These are phyloP conservation scores for Spinacia oleracea DNA, from an alignment of 179 eudicot genomes.

Conservation along the genomic window DNA sequence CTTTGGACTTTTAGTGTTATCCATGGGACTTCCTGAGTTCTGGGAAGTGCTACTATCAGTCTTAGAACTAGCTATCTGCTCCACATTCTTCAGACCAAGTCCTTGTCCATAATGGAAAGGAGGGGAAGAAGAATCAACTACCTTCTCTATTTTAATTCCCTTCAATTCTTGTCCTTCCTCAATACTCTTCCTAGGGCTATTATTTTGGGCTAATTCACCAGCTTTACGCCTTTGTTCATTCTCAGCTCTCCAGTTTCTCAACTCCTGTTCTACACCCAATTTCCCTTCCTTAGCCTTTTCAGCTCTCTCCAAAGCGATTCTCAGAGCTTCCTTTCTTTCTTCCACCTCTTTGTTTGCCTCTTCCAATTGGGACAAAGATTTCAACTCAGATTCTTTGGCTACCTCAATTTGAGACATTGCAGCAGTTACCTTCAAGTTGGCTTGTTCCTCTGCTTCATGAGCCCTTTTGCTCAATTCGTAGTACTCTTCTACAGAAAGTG, in stretches of 20 bases:
- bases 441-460: conserved; percentile 78
- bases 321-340: conserved; percentile 58
- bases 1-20: conserved; percentile 34
- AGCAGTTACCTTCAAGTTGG: conserved; percentile 56
- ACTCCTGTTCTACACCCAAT: conserved; percentile 76
- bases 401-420: conserved; percentile 68
- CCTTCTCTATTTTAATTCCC: conserved; percentile 39
- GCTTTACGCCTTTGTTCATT: conserved; percentile 66
- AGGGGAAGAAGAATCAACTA: conserved; percentile 31
- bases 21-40: conserved; percentile 20
- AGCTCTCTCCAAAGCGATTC: conserved; percentile 61
- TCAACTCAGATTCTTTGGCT: conserved; percentile 63
- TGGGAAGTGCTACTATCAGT: conserved; percentile 3
- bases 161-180: conserved; percentile 45
- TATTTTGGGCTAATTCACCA: conserved; percentile 41
- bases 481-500: conserved; percentile 84
- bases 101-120: conserved; percentile 30
- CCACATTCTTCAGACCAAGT: conserved; percentile 32
- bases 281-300: conserved; percentile 86
- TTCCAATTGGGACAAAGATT: conserved; percentile 59
- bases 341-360: conserved; percentile 53
- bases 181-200: conserved; percentile 48
- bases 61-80: conserved; percentile 26
- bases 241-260: conserved; percentile 86
- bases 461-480: conserved; percentile 74